A percentile compares a stretch with the other conserved stretches of the same genome.
phyloP scores from a whole-genome alignment of 257 asterid genomes.

The Leptodermis oblonga region DNA sequence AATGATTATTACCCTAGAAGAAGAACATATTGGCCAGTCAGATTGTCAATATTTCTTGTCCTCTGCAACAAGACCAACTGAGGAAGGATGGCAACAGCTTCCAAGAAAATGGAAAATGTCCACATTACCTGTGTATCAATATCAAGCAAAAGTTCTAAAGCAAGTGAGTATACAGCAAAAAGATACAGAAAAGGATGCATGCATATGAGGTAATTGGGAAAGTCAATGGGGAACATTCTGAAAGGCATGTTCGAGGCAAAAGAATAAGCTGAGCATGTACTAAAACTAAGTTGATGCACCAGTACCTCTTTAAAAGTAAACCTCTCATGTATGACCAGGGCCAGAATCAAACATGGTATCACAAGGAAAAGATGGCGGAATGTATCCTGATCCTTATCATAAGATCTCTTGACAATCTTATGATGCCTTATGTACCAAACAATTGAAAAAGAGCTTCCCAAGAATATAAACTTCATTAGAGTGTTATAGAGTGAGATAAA shows the following conservation, averaged over 20 bases:
- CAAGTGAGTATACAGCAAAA: conserved; percentile 3
- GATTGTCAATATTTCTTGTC: conserved; percentile 81
- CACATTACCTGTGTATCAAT: conserved; percentile 56
- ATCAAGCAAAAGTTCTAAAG: conserved; percentile 7
- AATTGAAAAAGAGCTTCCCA: conserved; percentile 81
- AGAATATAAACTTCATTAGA: conserved; percentile 70
- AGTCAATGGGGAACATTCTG: not conserved
- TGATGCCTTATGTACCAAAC: conserved; percentile 85
- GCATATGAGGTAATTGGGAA: not conserved
- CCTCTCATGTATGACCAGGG: conserved; percentile 58
- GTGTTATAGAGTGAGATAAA: conserved; percentile 73
- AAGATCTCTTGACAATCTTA: conserved; percentile 82
- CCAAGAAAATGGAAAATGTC: conserved; percentile 78
- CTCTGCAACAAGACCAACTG: conserved; percentile 83
- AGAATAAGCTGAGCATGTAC: not conserved
- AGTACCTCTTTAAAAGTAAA: conserved; percentile 68
- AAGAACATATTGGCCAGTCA: conserved; percentile 83
- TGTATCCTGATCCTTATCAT: conserved; percentile 84
- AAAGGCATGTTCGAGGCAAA: not conserved
- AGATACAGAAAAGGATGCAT: not conserved
- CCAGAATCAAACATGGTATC: conserved; percentile 65
- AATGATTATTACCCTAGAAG: conserved; percentile 59
- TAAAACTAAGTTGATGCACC: not conserved
- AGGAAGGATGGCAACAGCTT: conserved; percentile 88
- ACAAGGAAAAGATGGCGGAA: conserved; percentile 73